A percentile compares a stretch with the other conserved stretches of the same genome.
phyloP scores from a whole-genome alignment of 2,329 filamentous ascomycete species.

The Xylaria polymorpha region DNA sequence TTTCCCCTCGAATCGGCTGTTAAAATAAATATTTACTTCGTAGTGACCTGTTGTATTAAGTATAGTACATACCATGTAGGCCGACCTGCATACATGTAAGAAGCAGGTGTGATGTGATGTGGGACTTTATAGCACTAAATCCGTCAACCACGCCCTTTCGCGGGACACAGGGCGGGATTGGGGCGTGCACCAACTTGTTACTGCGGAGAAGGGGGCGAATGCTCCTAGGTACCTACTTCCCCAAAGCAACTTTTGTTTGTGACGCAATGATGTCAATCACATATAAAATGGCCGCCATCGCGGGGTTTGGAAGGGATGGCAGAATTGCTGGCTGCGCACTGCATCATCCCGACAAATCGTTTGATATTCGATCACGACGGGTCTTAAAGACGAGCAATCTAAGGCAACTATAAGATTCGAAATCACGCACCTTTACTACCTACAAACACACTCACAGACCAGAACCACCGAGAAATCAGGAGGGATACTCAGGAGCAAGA shows the following conservation, averaged over 20 bases:
- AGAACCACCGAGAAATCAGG: background rate
- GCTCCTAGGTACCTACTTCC: background rate
- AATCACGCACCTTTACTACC: background rate
- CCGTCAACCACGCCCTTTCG: conserved; percentile 34
- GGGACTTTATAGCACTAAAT: no score
- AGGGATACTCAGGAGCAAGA: background rate
- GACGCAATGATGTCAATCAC: conserved; percentile 34
- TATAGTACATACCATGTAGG: no score
- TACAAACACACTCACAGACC: background rate
- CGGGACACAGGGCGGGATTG: conserved; percentile 27
- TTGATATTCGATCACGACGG: background rate
- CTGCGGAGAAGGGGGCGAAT: conserved; percentile 20
- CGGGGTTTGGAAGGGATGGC: background rate
- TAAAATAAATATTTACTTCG: no score
- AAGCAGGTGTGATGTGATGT: no score
- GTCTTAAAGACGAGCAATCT: background rate
- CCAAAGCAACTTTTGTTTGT: conserved; percentile 1
- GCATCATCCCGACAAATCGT: background rate
- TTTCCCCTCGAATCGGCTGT: no score
- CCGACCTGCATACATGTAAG: no score
- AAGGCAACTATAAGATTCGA: background rate
- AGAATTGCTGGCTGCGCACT: background rate
- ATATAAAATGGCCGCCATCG: conserved; percentile 19
- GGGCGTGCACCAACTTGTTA: no score
- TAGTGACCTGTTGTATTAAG: no score